Conservation (phyloP, 768 basidiomycete species). For the Lanmaoa rubissima region DNA sequence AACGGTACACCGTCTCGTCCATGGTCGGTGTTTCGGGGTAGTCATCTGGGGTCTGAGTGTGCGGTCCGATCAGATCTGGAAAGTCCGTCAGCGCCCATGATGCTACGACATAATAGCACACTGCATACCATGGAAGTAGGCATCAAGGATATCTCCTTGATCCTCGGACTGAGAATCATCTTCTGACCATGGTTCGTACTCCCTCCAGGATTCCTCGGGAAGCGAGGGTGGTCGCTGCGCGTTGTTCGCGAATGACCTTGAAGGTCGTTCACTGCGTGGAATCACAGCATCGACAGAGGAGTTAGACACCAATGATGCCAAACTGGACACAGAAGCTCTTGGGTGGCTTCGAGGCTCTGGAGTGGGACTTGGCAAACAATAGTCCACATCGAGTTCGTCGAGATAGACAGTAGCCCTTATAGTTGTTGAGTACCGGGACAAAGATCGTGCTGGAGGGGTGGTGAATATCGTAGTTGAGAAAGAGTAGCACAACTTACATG, state of each 20-base stretch:
- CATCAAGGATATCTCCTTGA: constrained; percentile 40
- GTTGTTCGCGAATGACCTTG: constrained; percentile 9
- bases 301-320: constrained; percentile 57
- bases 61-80: constrained; percentile 25
- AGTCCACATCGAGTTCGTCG: constrained; percentile 31
- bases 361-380: constrained; percentile 23
- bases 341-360: constrained; percentile 17
- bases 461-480: background rate
- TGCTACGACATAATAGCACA: background rate
- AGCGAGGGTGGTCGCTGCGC: constrained; percentile 14
- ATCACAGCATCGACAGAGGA: constrained; percentile 59
- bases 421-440: constrained; percentile 21
- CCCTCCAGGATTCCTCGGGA: constrained; percentile 16
- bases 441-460: constrained; percentile 15
- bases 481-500: constrained; percentile 10
- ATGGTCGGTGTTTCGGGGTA: constrained; percentile 22
- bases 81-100: background rate
- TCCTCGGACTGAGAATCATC: constrained; percentile 25
- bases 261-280: constrained; percentile 34
- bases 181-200: constrained; percentile 22
- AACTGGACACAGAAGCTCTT: constrained; percentile 49
- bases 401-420: constrained; percentile 24
- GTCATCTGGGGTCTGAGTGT: constrained; percentile 6
- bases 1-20: constrained; percentile 11
- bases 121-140: constrained; percentile 40